Base-by-base conservation (phyloP, 768 basidiomycete genomes). In the Boletus pseudopeckii region DNA sequence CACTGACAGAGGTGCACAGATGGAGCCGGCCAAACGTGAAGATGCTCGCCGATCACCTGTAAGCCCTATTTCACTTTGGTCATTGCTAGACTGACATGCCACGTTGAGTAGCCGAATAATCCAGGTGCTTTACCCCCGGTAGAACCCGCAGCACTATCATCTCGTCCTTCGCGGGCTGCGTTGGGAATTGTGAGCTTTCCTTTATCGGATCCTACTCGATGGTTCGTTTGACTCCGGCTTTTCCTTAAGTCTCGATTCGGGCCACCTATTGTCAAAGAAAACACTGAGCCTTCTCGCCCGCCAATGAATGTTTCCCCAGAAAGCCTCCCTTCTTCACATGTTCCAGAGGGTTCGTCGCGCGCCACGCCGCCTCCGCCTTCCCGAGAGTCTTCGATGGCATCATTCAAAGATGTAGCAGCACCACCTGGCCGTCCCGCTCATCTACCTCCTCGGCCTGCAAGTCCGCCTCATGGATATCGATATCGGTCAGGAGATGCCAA, bases 231-330 rank as follows among this genome's bases (percentile, higher is more conserved):
- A 49, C 18, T 8, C n/a, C 57, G 15, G 20, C 6, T n/a, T 38
- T 15, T 39, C 28, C 9, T 20, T 8, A 32, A 70, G 70, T 71
- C 71, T 36, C 69, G 69, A 9, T 70, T 70, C 30, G 69, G 69
- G 6, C 69, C 69, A n/a, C 69, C 69, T 3, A 51, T 70, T 17
- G 37, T 46, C 32, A 68, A 62, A 37, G 68, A 62, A 40, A 43
- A 48, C 4, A 22, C 15, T 2, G 62, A 68, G 11, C 44, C 51
- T 24, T 37, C 22, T 20, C 54, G 28, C 30, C 22, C 47, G 1
- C 52, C 36, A n/a, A 44, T 20, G 32, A 54, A 53, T 18, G 17
- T 58, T 15, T 56, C 69, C 13, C 50, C 51, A 7, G 69, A 67
- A 11, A 62, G 59, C 44, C 50, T 41, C 17, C 24, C 45, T 33